These are phyloP conservation scores for Gorgonomyces haynaldii DNA, from an alignment of 192 early-diverging fungal species.

Conservation along the genomic window DNA sequence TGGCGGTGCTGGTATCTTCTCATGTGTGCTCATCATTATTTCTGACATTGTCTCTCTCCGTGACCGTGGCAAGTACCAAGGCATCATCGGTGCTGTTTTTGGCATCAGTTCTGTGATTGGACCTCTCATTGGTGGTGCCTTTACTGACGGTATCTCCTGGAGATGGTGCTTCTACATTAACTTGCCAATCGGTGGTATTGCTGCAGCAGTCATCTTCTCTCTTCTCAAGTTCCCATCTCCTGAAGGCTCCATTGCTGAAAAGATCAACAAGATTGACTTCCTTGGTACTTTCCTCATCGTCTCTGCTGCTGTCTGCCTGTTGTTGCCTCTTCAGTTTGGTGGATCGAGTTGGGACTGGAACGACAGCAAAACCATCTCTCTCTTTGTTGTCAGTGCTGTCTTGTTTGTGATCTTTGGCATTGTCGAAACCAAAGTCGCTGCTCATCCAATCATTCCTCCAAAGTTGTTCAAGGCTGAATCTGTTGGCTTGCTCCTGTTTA, in stretches of 20 bases:
- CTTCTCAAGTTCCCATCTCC: constrained; percentile 48
- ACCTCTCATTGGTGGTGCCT: constrained; percentile 69
- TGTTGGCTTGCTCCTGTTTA: constrained; percentile 7
- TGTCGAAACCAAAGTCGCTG: constrained; percentile 11
- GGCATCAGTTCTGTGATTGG: constrained; percentile 62
- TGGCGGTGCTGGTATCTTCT: constrained; percentile 70
- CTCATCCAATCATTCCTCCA: constrained; percentile 19
- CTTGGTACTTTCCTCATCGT: constrained; percentile 45
- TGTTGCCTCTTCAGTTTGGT: constrained; percentile 66
- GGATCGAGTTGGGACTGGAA: constrained; percentile 56
- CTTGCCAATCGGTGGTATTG: constrained; percentile 57
- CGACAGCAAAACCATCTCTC: constrained; percentile 45
- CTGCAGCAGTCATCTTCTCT: constrained; percentile 38
- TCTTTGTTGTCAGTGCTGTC: constrained; percentile 28
- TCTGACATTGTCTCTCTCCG: constrained; percentile 60
- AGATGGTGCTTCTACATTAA: constrained; percentile 60
- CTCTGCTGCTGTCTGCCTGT: constrained; percentile 42
- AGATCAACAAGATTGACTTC: constrained; percentile 59
- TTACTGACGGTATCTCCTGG: constrained; percentile 39
- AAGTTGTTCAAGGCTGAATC: constrained; percentile 8
- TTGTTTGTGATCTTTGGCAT: constrained; percentile 5
- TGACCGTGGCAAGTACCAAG: constrained; percentile 61
- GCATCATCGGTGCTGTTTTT: constrained; percentile 64
- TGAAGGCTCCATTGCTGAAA: constrained; percentile 36
- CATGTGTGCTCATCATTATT: constrained; percentile 66